Conservation (phyloP, 306 rosid genomes). For the Prunus persica region DNA sequence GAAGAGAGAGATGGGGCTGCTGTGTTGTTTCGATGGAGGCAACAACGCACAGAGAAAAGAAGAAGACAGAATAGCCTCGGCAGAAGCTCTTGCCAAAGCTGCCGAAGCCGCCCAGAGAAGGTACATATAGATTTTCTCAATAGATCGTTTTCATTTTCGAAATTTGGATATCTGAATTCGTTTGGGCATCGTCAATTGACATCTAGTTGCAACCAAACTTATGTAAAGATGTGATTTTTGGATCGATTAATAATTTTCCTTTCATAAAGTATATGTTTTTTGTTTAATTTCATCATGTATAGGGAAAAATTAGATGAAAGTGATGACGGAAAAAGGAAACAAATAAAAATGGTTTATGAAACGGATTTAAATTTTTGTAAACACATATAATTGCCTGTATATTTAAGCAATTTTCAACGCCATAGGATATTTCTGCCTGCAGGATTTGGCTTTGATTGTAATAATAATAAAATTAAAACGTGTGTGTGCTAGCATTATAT, state of each 20-base stretch:
- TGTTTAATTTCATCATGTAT: neutral
- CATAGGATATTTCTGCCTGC: neutral
- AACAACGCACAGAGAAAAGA: constrained; percentile 63
- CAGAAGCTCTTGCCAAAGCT: constrained; percentile 76
- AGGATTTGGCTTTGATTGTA: neutral
- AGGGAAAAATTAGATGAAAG: neutral
- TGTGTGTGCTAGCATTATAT: neutral
- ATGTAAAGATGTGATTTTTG: neutral
- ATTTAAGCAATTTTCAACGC: neutral
- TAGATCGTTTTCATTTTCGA: neutral
- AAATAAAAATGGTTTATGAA: too few relatives aligned
- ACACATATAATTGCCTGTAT: too few relatives aligned
- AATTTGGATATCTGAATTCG: neutral
- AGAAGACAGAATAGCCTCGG: constrained; percentile 74
- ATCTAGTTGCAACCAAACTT: neutral
- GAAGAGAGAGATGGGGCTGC: constrained; percentile 4
- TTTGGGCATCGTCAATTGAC: neutral
- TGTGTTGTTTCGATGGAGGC: constrained; percentile 68
- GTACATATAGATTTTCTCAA: constrained; percentile 14
- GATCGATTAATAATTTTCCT: neutral
- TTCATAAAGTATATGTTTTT: neutral
- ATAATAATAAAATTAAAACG: neutral
- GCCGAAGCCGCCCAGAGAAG: constrained; percentile 94
- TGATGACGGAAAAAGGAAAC: too few relatives aligned
- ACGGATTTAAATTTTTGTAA: too few relatives aligned